Percentiles rank a stretch among this genome's conserved stretches.
Conservation (phyloP, 768 basidiomycete species). For the Sarcomyxa edulis region DNA sequence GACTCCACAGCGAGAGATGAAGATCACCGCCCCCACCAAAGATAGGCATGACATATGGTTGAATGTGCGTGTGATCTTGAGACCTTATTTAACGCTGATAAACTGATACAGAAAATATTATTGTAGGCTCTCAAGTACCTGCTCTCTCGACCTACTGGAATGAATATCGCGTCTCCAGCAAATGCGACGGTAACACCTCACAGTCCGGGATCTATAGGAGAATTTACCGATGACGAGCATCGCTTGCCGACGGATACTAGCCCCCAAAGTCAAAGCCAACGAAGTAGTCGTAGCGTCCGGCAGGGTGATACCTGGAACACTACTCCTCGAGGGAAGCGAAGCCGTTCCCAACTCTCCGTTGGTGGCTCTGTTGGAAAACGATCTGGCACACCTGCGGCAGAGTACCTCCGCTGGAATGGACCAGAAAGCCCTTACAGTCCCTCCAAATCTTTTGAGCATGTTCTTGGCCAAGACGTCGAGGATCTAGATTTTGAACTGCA, state of each 20-base stretch:
- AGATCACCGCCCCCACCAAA: constrained; percentile 93
- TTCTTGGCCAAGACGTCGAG: constrained; percentile 43
- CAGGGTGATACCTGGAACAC: constrained; percentile 65
- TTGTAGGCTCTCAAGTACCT: constrained; percentile 86
- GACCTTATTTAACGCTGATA: no score
- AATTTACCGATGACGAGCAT: constrained; percentile 44
- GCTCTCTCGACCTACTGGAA: constrained; percentile 61
- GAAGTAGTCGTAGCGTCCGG: constrained; percentile 56
- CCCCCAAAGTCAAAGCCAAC: constrained; percentile 76
- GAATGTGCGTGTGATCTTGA: constrained; percentile 49
- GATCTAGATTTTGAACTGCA: constrained; percentile 84
- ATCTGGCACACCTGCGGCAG: constrained; percentile 85
- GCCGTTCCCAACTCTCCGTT: constrained; percentile 73
- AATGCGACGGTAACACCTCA: constrained; percentile 32
- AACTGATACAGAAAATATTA: no score
- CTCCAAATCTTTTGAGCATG: constrained; percentile 59
- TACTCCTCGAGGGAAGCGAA: constrained; percentile 73
- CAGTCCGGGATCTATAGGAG: constrained; percentile 46
- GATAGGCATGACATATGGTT: constrained; percentile 98
- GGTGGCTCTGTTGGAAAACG: constrained; percentile 78
- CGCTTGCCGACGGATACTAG: constrained; percentile 45
- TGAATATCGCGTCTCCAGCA: constrained; percentile 31
- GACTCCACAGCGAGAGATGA: constrained; percentile 94
- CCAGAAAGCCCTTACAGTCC: constrained; percentile 79
- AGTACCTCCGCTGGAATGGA: constrained; percentile 78